A percentile compares a stretch with the other conserved stretches of the same genome.
Conservation (phyloP, 2,329 filamentous ascomycete genomes). For the Fusarium oligoseptatum region DNA sequence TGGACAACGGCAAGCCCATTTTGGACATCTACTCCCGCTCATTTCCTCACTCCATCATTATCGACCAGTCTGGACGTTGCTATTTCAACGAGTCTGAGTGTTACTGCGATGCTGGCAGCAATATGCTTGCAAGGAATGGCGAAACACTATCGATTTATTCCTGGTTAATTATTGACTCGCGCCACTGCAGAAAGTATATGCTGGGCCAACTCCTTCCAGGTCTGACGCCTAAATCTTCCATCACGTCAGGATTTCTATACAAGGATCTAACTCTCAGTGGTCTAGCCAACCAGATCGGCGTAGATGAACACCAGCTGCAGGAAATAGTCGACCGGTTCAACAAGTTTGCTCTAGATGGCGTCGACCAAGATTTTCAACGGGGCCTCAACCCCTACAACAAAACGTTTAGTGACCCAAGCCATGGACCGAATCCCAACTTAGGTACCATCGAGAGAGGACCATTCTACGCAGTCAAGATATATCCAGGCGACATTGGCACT, state of each 20-base stretch:
- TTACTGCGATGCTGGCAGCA: background rate
- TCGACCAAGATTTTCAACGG: background rate
- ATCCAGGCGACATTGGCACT: slow-evolving; percentile 54
- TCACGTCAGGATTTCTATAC: background rate
- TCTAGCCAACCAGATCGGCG: background rate
- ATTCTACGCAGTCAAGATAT: slow-evolving; percentile 49
- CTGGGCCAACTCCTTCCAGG: background rate
- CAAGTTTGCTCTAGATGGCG: background rate
- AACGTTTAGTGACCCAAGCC: background rate
- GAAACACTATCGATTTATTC: background rate
- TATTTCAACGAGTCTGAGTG: background rate
- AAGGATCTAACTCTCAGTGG: background rate
- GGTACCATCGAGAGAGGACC: background rate
- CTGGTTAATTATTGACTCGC: background rate
- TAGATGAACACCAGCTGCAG: background rate
- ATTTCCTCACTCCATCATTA: background rate
- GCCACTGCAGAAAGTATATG: background rate
- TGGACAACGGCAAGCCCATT: background rate
- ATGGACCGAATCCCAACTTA: slow-evolving; percentile 4
- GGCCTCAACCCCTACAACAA: background rate
- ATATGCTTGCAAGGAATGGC: background rate
- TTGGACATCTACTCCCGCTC: background rate
- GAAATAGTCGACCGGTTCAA: background rate
- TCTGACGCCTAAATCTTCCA: background rate
- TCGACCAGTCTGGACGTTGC: background rate